phyloP scores from a whole-genome alignment of 495 filamentous ascomycete genomes.

The Beverwykella pulmonaria region DNA sequence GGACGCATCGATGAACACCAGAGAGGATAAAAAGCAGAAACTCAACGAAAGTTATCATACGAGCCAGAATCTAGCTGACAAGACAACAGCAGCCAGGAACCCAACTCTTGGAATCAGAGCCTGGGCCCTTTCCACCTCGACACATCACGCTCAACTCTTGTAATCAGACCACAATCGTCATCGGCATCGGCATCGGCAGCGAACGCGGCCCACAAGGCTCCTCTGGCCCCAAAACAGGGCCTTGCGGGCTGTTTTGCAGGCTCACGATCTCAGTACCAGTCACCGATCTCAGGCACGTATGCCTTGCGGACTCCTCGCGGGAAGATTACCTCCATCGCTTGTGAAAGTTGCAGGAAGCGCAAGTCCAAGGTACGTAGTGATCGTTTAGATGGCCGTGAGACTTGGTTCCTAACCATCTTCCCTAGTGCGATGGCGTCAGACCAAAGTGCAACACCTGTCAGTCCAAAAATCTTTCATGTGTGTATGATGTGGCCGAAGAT shows the following conservation, averaged over 20 bases:
- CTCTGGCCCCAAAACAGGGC: conserved; percentile 37
- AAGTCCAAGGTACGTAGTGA: conserved; percentile 31
- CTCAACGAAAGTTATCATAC: neutral
- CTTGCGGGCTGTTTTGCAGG: conserved; percentile 21
- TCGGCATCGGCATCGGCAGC: neutral
- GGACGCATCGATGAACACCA: neutral
- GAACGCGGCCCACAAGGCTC: conserved; percentile 20
- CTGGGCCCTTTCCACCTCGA: conserved; percentile 17
- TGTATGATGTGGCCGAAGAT: conserved; percentile 35
- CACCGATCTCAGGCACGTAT: conserved; percentile 35
- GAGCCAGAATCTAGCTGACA: conserved; percentile 12
- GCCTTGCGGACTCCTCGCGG: conserved; percentile 34
- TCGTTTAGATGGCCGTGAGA: neutral
- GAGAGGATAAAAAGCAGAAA: neutral
- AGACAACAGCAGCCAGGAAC: conserved; percentile 16
- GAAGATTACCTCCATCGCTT: conserved; percentile 38
- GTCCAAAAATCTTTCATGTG: conserved; percentile 25
- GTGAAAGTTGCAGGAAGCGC: conserved; percentile 34
- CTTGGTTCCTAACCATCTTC: neutral
- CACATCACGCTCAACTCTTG: conserved; percentile 9
- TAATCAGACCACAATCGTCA: conserved; percentile 3
- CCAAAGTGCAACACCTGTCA: conserved; percentile 38
- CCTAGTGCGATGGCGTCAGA: conserved; percentile 33
- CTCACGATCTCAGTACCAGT: conserved; percentile 30
- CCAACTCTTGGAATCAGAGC: conserved; percentile 8